Base-by-base conservation (phyloP, 805 yeast species). In the Saccharomyces paradoxus region DNA sequence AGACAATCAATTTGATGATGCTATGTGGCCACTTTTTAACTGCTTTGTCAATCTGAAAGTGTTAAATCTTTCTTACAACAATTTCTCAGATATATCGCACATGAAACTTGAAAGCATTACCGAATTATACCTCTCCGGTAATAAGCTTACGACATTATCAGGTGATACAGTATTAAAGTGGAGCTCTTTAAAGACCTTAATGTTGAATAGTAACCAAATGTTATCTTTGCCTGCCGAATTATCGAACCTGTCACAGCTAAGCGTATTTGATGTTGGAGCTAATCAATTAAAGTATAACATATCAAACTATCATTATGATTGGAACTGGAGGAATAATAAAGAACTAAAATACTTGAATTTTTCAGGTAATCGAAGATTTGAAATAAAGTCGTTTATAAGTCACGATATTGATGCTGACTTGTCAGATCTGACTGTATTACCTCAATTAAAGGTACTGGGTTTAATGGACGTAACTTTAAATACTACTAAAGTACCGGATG, bases 381-480 rank as follows among this genome's bases (percentile, higher is more conserved):
- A 94, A 66, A 91, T 94, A 63, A 87, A 84, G 64, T 87, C 84
- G 46, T 74, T 79, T 51, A 61, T 68, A 41, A 63, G 57, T 50
- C 78, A 79, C 55, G 78, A 79, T 51, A 73, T 74, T 51, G 74
- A 80, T 53, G 87, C 83, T 10, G 72, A 70, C 55, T 58, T 69
- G 27, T 68, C 74, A 4, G 87, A 85, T 56, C 80, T 91, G 63
- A 91, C 90, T 56, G 81, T 83, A 1, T 73, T 94, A 65, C 83
- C 86, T 51, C 77, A 87, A 44, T 71, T 94, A 57, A 80, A 79
- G 58, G 81, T 87, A 10, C 74, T 94, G 51, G 97, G 98, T 0
- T 76, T 94, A 58, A 89, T 94, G 85, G 99, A 94, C 74, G 96
- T 94, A 26, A 94, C 99, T 0, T 78, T 92, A 57, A 89, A 96